Percentiles rank a stretch among this genome's conserved stretches.
phyloP scores from a whole-genome alignment of 2,329 filamentous ascomycete species.

The Lachnellula arida region DNA sequence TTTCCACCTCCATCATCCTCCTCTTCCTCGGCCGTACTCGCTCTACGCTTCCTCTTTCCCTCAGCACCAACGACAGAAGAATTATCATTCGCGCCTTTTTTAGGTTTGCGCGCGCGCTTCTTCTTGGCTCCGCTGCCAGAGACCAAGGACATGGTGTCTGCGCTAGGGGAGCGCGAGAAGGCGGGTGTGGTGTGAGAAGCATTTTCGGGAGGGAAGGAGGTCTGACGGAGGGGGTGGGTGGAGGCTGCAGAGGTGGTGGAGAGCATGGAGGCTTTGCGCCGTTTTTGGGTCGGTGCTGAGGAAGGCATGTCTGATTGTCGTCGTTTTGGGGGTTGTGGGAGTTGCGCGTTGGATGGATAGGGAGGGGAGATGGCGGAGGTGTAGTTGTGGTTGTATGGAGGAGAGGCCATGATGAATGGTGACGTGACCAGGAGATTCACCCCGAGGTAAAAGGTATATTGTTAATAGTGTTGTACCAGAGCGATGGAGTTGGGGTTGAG shows the following conservation, averaged over 20 bases:
- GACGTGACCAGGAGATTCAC: not conserved
- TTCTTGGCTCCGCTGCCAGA: conserved; percentile 55
- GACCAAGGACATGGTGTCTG: conserved; percentile 55
- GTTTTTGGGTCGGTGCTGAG: conserved; percentile 50
- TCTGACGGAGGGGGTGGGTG: conserved; percentile 70
- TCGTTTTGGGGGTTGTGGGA: conserved; percentile 59
- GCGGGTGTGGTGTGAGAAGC: conserved; percentile 30
- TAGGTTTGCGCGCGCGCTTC: conserved; percentile 59
- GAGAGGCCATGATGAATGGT: conserved; percentile 26
- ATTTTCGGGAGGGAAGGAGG: conserved; percentile 70
- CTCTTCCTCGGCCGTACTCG: conserved; percentile 39
- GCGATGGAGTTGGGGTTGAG: not conserved
- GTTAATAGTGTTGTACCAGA: not conserved
- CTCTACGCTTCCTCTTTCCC: conserved; percentile 38
- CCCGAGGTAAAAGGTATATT: not conserved
- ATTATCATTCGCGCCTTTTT: conserved; percentile 49
- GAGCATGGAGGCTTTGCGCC: conserved; percentile 65
- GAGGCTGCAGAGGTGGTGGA: conserved; percentile 49
- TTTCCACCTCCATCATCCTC: conserved; percentile 50
- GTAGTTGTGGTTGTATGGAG: conserved; percentile 23
- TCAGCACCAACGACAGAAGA: conserved; percentile 42
- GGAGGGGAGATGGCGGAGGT: conserved; percentile 46
- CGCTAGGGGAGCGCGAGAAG: conserved; percentile 61
- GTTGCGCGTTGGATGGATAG: conserved; percentile 45
- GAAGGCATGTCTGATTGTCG: conserved; percentile 52